These are phyloP conservation scores for Takashimella tepidaria DNA, from an alignment of 1,284 basidiomycete genomes.

Conservation along the genomic window DNA sequence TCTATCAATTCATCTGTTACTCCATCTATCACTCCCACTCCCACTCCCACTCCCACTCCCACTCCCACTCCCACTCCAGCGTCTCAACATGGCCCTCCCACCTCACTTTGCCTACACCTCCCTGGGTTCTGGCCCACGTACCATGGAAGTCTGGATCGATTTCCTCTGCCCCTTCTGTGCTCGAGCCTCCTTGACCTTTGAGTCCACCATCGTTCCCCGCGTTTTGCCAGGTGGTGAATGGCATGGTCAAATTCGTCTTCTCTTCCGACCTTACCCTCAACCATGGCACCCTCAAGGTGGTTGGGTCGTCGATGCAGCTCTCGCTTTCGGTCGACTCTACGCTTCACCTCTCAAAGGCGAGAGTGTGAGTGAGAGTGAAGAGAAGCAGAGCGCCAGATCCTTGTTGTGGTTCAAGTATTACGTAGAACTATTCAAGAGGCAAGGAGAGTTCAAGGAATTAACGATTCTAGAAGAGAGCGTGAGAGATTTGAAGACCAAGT, in stretches of 20 bases:
- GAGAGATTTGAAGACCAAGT: neutral
- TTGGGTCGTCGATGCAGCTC: conserved; percentile 68
- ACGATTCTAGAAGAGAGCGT: conserved; percentile 55
- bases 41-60: neutral
- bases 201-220: conserved; percentile 37
- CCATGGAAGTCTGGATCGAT: conserved; percentile 64
- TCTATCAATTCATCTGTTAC: no score
- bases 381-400: neutral
- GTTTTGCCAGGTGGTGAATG: neutral
- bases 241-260: neutral
- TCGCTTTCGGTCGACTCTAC: conserved; percentile 63
- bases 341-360: conserved; percentile 47
- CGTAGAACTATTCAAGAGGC: conserved; percentile 63
- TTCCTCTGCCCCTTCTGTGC: conserved; percentile 69
- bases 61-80: neutral
- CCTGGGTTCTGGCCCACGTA: conserved; percentile 66
- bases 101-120: conserved; percentile 65
- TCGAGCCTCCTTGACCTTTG: conserved; percentile 36
- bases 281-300: conserved; percentile 53
- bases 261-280: conserved; percentile 55
- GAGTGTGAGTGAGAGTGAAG: neutral
- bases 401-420: conserved; percentile 64
- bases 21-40: no score
- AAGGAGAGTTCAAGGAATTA: conserved; percentile 62
- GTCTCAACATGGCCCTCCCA: conserved; percentile 64